Evolutionary conservation across 2,329 filamentous ascomycete genomes (phyloP).

Genomic region (Ceratocystis huliohia): DNA sequence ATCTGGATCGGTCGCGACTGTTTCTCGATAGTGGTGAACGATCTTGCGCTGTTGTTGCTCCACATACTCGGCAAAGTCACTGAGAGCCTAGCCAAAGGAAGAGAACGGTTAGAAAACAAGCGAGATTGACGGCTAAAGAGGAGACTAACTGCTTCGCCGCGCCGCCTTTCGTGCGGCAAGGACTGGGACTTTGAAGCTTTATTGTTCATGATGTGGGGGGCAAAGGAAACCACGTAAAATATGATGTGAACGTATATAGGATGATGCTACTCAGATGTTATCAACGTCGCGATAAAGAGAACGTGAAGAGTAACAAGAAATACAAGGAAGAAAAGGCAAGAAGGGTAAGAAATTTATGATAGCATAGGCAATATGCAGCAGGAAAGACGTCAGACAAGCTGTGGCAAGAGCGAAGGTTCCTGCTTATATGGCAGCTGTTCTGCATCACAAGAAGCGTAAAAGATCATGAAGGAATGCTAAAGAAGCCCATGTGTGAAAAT

Average conservation of each 20-base stretch:
- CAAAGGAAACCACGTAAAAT: not conserved
- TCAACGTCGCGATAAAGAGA: not conserved
- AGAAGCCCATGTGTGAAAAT: not conserved
- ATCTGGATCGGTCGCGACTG: not conserved
- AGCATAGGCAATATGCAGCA: not conserved
- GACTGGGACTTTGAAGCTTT: constrained; percentile 40
- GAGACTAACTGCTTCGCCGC: constrained; percentile 63
- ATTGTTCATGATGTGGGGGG: constrained; percentile 38
- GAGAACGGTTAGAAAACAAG: too few relatives aligned
- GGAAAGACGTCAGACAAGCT: not conserved
- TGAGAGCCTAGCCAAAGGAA: constrained; percentile 48
- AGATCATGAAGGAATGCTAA: not conserved
- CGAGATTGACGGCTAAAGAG: not conserved
- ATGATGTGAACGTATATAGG: not conserved
- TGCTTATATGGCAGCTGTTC: not conserved
- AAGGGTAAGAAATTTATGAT: not conserved
- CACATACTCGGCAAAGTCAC: constrained; percentile 95
- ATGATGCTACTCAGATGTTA: not conserved
- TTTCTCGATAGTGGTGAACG: not conserved
- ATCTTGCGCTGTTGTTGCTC: constrained; percentile 67
- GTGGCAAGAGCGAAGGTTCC: constrained; percentile 1
- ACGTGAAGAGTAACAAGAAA: not conserved
- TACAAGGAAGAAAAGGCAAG: not conserved
- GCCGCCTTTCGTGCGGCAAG: constrained; percentile 62
- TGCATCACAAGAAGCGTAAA: not conserved